Base-by-base conservation (phyloP, 352 stramenopile species). In the Phytophthora agathidicida region DNA sequence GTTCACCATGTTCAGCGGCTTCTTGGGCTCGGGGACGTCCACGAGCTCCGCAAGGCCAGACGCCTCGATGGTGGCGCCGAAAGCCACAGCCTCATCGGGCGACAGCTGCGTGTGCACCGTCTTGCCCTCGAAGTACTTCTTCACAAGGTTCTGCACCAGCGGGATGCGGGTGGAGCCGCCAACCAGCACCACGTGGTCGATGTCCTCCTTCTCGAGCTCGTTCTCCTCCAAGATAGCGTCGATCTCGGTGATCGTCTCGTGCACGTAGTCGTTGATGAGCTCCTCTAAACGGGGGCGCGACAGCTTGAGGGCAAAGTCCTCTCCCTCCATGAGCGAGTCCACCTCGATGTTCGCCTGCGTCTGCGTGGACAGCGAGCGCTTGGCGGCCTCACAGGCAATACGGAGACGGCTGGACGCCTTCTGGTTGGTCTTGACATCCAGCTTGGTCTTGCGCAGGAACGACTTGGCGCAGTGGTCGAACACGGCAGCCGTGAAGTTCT, bases 151-250 rank as follows among this genome's bases (percentile, higher is more conserved):
- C 65, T 95, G 86, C 47, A 95, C 69, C 73, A 99, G 98, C 50
- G 98, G 98, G 69, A 99, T 99, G 76, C 98, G 96, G 31, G 96
- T 96, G 32, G 94, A 98, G 44, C 97, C 97, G 43, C 97, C 97
- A 10, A 99, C 92, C 27, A 99, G 83, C 50, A 99, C 94, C 31
- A 99, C 78, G 73, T 99, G 96, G 75, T 99, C 85, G 14, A 99
- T 72, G 68, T 94, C 69, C 10, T 87, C 70, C 75, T 95, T 94
- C 30, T 92, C 83, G 5, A 94, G 62, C 46, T 86, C 66, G 32
- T 82, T 84, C 36, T 83, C 73, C 57, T 92, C 82, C 53, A 96
- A 57, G 23, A 96, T 74, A 19, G 70, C 64, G 35, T 91, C 83
- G n/a, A 98, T 94, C 60, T 97, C 93, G 37, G 90, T 91, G 58